Percentiles rank a stretch among this genome's conserved stretches.
Evolutionary conservation across 2,329 filamentous ascomycete species (phyloP).

Genomic region (Macrophomina pseudophaseolina): DNA sequence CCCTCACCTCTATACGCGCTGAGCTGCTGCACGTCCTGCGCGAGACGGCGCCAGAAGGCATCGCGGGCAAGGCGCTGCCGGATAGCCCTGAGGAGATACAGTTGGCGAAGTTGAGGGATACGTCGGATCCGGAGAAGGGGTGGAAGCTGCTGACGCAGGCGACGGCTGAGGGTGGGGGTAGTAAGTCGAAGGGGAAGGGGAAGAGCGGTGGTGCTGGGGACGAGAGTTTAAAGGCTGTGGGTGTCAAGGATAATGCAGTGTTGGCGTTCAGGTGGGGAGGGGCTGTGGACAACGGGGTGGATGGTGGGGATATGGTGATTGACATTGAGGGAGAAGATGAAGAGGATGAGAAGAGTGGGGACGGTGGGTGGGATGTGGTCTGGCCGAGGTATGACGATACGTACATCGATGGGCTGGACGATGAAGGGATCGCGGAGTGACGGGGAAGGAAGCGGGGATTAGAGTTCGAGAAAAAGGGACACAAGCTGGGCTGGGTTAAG

Average conservation of each 20-base stretch:
- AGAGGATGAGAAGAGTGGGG: conserved; percentile 30
- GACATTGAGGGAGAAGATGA: conserved; percentile 14
- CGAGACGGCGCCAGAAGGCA: conserved; percentile 44
- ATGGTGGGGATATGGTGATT: conserved; percentile 6
- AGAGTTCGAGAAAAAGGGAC: not conserved
- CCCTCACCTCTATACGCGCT: conserved; percentile 47
- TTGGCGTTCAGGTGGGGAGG: conserved; percentile 44
- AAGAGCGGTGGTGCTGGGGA: conserved; percentile 25
- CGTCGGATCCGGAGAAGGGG: conserved; percentile 46
- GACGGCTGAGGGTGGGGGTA: conserved; percentile 29
- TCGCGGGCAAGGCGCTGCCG: conserved; percentile 45
- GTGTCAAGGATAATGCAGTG: conserved; percentile 42
- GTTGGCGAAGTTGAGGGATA: conserved; percentile 48
- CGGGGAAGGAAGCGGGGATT: not conserved
- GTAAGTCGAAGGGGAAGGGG: conserved; percentile 33
- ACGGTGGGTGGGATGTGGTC: conserved; percentile 40
- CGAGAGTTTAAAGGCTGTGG: conserved; percentile 43
- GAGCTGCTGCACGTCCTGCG: conserved; percentile 49
- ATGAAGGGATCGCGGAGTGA: conserved; percentile 25
- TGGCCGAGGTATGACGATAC: conserved; percentile 44
- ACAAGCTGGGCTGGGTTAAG: not conserved
- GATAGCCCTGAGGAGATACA: conserved; percentile 45
- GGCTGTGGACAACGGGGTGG: conserved; percentile 8
- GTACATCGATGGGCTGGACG: conserved; percentile 37
- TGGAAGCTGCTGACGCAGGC: conserved; percentile 43